phyloP scores from a whole-genome alignment of 306 rosid genomes.

The Ceratonia siliqua region DNA sequence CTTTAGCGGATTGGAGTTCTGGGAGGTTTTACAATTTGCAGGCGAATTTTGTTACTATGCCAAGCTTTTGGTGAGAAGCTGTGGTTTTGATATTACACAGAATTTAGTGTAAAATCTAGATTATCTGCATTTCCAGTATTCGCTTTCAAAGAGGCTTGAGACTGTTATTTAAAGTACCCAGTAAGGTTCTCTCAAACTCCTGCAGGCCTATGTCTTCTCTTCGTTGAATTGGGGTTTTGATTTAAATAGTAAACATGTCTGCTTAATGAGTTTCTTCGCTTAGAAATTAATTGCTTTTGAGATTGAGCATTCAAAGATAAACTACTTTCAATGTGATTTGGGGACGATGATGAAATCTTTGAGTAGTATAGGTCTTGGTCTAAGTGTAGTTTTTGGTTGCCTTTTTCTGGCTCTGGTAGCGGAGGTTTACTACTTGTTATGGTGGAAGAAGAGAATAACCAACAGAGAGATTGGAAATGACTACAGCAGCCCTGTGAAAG shows the following conservation, averaged over 20 bases:
- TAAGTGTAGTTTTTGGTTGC: constrained; percentile 84
- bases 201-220: constrained; percentile 28
- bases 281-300: not conserved
- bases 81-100: constrained; percentile 11
- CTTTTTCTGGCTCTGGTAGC: constrained; percentile 90
- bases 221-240: constrained; percentile 31
- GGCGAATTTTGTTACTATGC: constrained; percentile 34
- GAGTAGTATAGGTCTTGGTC: constrained; percentile 93
- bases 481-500: constrained; percentile 72
- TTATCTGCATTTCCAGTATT: constrained; percentile 38
- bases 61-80: constrained; percentile 29
- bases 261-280: constrained; percentile 15
- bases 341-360: constrained; percentile 76
- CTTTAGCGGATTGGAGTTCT: constrained; percentile 43
- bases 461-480: constrained; percentile 67
- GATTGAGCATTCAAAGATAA: constrained; percentile 17
- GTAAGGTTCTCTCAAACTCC: constrained; percentile 34
- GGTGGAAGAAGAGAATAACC: constrained; percentile 95
- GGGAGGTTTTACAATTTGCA: constrained; percentile 37
- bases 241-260: constrained; percentile 1
- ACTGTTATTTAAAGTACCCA: constrained; percentile 14
- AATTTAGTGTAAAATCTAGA: constrained; percentile 16
- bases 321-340: constrained; percentile 55
- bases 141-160: constrained; percentile 30
- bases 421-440: constrained; percentile 86